Conservation (phyloP, 2,329 filamentous ascomycete species). For the Blastomyces silverae region DNA sequence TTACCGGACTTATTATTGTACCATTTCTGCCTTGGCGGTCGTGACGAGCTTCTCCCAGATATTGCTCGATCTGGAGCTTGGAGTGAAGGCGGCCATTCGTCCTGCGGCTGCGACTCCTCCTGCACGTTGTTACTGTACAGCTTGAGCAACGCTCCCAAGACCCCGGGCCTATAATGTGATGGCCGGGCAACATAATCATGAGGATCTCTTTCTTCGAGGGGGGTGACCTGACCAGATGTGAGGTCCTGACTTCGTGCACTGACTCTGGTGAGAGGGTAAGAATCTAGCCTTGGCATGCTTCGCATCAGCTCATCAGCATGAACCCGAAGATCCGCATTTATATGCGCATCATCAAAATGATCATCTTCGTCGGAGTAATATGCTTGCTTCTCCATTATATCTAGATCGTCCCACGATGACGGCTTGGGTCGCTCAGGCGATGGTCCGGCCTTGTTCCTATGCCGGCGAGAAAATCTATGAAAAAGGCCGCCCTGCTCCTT, state of each 20-base stretch:
- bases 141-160: conserved; percentile 65
- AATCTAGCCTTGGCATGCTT: conserved; percentile 35
- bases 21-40: conserved; percentile 35
- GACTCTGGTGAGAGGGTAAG: conserved; percentile 31
- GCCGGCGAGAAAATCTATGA: neutral
- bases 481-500: conserved; percentile 21
- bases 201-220: conserved; percentile 39
- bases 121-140: conserved; percentile 53
- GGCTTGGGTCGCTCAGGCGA: neutral
- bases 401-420: neutral
- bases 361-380: conserved; percentile 18
- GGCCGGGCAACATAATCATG: conserved; percentile 56
- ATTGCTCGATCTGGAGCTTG: conserved; percentile 19
- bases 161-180: conserved; percentile 62
- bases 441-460: neutral
- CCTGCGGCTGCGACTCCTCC: conserved; percentile 28
- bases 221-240: conserved; percentile 11
- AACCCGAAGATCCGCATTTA: conserved; percentile 18
- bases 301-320: conserved; percentile 32
- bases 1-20: conserved; percentile 37
- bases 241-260: conserved; percentile 30
- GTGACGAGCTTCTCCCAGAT: neutral
- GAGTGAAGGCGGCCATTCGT: neutral
- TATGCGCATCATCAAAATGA: conserved; percentile 18
- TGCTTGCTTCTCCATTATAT: conserved; percentile 15